Conservation (phyloP, 805 yeast species). For the Kluyveromyces siamensis region DNA sequence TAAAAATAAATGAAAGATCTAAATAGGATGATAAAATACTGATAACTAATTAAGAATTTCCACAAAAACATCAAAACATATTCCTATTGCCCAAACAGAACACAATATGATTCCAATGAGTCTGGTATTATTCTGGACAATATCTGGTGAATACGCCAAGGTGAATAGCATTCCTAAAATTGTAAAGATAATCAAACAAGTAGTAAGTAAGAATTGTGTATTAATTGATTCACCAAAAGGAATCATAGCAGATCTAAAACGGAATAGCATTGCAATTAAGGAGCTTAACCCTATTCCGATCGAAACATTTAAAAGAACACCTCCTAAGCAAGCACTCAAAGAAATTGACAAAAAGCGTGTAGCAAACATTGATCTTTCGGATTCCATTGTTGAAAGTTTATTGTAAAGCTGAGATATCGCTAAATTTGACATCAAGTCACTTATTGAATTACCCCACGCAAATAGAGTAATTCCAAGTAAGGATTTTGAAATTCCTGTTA, state of each 20-base stretch:
- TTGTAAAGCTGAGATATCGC: slow-evolving; percentile 59
- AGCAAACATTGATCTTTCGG: slow-evolving; percentile 14
- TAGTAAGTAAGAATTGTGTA: slow-evolving; percentile 1
- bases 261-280: slow-evolving; percentile 32
- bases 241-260: slow-evolving; percentile 9
- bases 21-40: not conserved
- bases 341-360: slow-evolving; percentile 84
- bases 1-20: not conserved
- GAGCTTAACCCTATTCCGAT: slow-evolving; percentile 81
- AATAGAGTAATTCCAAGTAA: slow-evolving; percentile 85
- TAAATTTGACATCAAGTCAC: slow-evolving; percentile 80
- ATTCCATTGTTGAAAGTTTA: slow-evolving; percentile 17
- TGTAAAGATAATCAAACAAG: not conserved
- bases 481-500: slow-evolving; percentile 56
- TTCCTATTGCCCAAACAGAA: slow-evolving; percentile 6
- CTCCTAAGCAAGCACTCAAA: slow-evolving; percentile 87
- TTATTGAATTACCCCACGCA: slow-evolving; percentile 89
- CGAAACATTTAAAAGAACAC: slow-evolving; percentile 72
- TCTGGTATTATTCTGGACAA: slow-evolving; percentile 1
- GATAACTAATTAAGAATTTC: not conserved
- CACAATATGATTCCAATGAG: slow-evolving; percentile 6
- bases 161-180: not conserved
- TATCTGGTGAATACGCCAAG: not conserved
- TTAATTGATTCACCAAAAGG: not conserved
- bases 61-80: slow-evolving; percentile 2